phyloP scores from a whole-genome alignment of 257 asterid species.

The Solanum pennellii region DNA sequence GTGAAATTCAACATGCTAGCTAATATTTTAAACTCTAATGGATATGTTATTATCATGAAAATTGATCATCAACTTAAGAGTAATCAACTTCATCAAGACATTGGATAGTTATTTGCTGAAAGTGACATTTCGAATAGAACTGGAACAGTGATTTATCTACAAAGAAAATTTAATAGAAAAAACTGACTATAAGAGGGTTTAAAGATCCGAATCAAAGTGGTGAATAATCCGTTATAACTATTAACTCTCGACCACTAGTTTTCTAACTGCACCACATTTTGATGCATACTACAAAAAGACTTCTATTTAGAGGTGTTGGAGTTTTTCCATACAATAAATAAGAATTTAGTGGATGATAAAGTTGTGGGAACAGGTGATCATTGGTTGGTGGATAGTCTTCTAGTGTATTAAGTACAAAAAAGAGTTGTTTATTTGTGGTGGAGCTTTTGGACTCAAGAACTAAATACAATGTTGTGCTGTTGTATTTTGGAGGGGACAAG shows the following conservation, averaged over 20 bases:
- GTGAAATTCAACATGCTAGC: background rate
- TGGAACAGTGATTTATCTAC: background rate
- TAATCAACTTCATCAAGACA: background rate
- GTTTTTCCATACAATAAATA: background rate
- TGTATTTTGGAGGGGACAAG: background rate
- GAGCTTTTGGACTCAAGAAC: background rate
- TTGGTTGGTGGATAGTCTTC: background rate
- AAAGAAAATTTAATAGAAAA: background rate
- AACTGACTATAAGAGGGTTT: background rate
- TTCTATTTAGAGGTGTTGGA: background rate
- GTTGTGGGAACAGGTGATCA: background rate
- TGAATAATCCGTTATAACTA: background rate
- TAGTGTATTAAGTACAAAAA: background rate
- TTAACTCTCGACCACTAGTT: background rate
- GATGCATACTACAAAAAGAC: background rate
- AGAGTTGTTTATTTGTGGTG: background rate
- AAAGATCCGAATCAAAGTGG: background rate
- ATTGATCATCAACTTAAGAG: background rate
- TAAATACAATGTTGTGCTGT: background rate
- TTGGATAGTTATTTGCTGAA: background rate
- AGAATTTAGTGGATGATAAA: background rate
- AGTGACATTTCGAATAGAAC: background rate
- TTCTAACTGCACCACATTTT: background rate
- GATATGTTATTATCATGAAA: background rate
- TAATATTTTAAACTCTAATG: background rate